Conservation (phyloP, 2,329 filamentous ascomycete genomes). For the Sphaerulina populicola region DNA sequence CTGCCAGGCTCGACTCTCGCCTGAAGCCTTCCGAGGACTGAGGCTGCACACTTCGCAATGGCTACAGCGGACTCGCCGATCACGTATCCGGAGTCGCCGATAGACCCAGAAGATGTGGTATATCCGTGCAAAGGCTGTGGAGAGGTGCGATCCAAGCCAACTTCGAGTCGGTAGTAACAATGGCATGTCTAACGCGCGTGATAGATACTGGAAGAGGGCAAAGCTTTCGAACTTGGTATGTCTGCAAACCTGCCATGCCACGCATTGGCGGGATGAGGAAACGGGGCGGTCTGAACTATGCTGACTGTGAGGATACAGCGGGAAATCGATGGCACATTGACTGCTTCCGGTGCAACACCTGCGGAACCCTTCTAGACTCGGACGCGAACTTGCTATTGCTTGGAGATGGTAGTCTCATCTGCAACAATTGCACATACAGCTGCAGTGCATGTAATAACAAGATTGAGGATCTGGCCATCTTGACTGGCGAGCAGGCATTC, state of each 20-base stretch:
- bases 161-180: neutral
- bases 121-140: slow-evolving; percentile 90
- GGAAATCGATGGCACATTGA: slow-evolving; percentile 64
- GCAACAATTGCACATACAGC: slow-evolving; percentile 98
- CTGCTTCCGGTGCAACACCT: slow-evolving; percentile 78
- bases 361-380: slow-evolving; percentile 89
- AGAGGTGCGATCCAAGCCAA: slow-evolving; percentile 51
- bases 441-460: slow-evolving; percentile 95
- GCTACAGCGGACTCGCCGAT: slow-evolving; percentile 46
- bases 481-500: slow-evolving; percentile 96
- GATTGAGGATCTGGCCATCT: slow-evolving; percentile 93
- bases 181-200: slow-evolving; percentile 10
- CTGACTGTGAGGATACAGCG: slow-evolving; percentile 14
- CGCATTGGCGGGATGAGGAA: neutral
- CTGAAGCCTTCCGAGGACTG: slow-evolving; percentile 3
- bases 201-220: slow-evolving; percentile 95
- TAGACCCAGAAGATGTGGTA: slow-evolving; percentile 69
- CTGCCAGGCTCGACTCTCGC: neutral
- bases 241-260: neutral
- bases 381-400: slow-evolving; percentile 95
- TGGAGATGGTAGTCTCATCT: slow-evolving; percentile 94
- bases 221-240: slow-evolving; percentile 90
- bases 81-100: slow-evolving; percentile 55
- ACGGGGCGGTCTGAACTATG: neutral
- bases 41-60: slow-evolving; percentile 14